phyloP scores from a whole-genome alignment of 371 early-diverging fungal genomes.

The Mucor mucedo region DNA sequence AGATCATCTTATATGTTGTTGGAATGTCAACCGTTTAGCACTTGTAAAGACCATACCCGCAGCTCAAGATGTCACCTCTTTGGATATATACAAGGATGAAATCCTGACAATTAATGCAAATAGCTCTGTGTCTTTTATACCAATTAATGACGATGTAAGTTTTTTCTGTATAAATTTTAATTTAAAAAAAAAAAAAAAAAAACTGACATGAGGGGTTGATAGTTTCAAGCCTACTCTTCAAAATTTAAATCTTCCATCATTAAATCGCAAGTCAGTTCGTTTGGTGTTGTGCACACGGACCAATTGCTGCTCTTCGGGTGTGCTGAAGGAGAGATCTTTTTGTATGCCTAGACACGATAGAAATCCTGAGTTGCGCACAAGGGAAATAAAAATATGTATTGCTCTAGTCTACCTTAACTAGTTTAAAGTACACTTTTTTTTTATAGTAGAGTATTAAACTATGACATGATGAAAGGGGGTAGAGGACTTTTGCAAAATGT shows the following conservation, averaged over 20 bases:
- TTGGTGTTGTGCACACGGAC: slow-evolving; percentile 65
- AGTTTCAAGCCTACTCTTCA: slow-evolving; percentile 70
- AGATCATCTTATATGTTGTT: slow-evolving; percentile 69
- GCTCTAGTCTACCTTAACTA: neutral
- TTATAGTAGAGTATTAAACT: neutral
- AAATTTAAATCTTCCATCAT: slow-evolving; percentile 70
- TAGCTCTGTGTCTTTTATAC: slow-evolving; percentile 69
- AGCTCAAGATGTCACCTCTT: slow-evolving; percentile 26
- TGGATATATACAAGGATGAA: slow-evolving; percentile 47
- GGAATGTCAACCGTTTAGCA: slow-evolving; percentile 61
- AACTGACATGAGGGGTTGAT: neutral
- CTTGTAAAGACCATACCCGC: slow-evolving; percentile 66
- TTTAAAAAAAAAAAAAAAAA: neutral
- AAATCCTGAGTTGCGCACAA: neutral
- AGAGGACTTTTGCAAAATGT: neutral
- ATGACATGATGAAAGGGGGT: neutral
- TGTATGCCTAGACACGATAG: slow-evolving; percentile 52
- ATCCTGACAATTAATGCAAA: slow-evolving; percentile 66
- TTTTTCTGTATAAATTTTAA: neutral
- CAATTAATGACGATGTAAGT: slow-evolving; percentile 71
- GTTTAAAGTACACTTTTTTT: neutral
- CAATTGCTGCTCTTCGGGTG: slow-evolving; percentile 67
- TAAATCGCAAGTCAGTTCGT: slow-evolving; percentile 66
- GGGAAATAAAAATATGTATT: neutral
- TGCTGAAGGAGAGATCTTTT: slow-evolving; percentile 66